Percentiles rank a stretch among this genome's conserved stretches.
Conservation (phyloP, 495 filamentous ascomycete species). For the Xylona heveae region DNA sequence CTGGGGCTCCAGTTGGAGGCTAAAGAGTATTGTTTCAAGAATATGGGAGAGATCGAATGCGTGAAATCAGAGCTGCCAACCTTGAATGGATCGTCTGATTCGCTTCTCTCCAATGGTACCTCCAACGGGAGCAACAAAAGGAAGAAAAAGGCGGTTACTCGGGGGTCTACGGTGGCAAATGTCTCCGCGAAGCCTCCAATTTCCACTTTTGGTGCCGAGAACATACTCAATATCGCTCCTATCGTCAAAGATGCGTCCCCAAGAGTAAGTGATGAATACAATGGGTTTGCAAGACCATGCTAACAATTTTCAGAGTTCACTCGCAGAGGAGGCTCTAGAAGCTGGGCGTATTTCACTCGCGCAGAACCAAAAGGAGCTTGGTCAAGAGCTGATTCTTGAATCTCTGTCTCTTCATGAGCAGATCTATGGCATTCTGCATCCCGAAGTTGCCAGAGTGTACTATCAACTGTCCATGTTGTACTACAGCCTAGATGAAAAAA, state of each 20-base stretch:
- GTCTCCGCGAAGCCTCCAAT: conserved; percentile 16
- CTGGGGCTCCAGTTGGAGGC: conserved; percentile 74
- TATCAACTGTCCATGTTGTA: conserved; percentile 87
- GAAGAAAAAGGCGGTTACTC: conserved; percentile 45
- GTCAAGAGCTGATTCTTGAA: conserved; percentile 87
- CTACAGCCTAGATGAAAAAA: conserved; percentile 89
- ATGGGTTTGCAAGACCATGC: not conserved
- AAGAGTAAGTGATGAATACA: conserved; percentile 14
- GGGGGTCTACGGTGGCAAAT: conserved; percentile 30
- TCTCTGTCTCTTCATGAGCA: conserved; percentile 94
- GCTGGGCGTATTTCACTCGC: conserved; percentile 86
- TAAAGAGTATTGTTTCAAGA: conserved; percentile 59
- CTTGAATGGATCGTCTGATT: conserved; percentile 16
- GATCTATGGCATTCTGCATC: conserved; percentile 94
- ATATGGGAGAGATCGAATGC: conserved; percentile 12
- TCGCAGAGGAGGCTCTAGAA: conserved; percentile 91
- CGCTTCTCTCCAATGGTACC: conserved; percentile 20
- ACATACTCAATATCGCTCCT: conserved; percentile 79
- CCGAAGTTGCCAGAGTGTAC: conserved; percentile 90
- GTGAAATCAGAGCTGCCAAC: conserved; percentile 9
- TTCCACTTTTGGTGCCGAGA: conserved; percentile 59
- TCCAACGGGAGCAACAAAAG: conserved; percentile 44
- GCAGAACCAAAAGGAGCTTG: conserved; percentile 86
- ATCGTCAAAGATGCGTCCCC: conserved; percentile 86
- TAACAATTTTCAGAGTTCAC: conserved; percentile 28